A percentile compares a stretch with the other conserved stretches of the same genome.
phyloP scores from a whole-genome alignment of 352 stramenopile genomes.

The Phytophthora vignae region DNA sequence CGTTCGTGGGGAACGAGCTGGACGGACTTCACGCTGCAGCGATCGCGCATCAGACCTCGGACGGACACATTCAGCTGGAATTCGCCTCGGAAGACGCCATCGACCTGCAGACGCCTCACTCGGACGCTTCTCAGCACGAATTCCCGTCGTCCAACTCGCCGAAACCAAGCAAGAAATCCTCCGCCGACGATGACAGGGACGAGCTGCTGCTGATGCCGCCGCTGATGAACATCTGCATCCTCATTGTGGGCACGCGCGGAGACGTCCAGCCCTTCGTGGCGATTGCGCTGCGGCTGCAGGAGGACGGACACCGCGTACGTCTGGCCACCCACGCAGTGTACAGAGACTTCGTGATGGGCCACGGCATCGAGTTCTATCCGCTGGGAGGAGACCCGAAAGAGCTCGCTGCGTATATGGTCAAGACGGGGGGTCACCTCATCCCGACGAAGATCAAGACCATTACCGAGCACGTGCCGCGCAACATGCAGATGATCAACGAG shows the following conservation, averaged over 20 bases:
- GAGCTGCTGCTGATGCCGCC: constrained; percentile 35
- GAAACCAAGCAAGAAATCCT: background rate
- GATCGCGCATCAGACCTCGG: constrained; percentile 25
- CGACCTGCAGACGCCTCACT: constrained; percentile 28
- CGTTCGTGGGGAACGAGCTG: constrained; percentile 23
- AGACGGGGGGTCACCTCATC: constrained; percentile 5
- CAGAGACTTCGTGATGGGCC: constrained; percentile 70
- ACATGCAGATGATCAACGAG: constrained; percentile 11
- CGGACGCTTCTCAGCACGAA: constrained; percentile 11
- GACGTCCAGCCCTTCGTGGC: constrained; percentile 77
- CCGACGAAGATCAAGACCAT: constrained; percentile 5
- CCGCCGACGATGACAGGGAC: constrained; percentile 2
- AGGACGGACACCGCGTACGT: constrained; percentile 88
- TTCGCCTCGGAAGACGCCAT: constrained; percentile 43
- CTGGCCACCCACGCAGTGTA: constrained; percentile 90
- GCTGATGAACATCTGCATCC: constrained; percentile 70
- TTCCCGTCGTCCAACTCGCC: constrained; percentile 5
- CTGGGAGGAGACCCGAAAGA: constrained; percentile 71
- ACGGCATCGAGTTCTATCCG: constrained; percentile 76
- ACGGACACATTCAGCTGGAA: constrained; percentile 47
- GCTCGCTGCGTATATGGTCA: constrained; percentile 66
- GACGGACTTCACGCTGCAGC: constrained; percentile 28
- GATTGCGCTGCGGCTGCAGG: constrained; percentile 76
- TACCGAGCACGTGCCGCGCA: constrained; percentile 4
- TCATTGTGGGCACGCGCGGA: constrained; percentile 78